Evolutionary conservation across 768 basidiomycete genomes (phyloP).

Genomic region (Sutorius australiensis): DNA sequence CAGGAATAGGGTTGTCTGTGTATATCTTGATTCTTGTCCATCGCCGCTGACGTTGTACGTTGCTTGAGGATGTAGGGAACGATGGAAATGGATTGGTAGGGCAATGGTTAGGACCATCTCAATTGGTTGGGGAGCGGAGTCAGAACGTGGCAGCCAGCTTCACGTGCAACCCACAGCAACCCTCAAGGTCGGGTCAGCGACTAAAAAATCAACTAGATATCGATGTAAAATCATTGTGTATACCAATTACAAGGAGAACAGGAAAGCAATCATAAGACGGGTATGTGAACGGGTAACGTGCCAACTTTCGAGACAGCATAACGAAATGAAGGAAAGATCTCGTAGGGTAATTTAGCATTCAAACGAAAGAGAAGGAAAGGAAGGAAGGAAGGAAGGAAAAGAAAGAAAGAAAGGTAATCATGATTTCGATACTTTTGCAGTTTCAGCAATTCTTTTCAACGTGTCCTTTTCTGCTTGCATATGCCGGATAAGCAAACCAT

Average conservation of each 20-base stretch:
- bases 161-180: constrained; percentile 23
- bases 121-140: constrained; percentile 31
- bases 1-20: constrained; percentile 62
- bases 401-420: constrained; percentile 12
- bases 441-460: constrained; percentile 68
- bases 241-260: constrained; percentile 26
- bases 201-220: constrained; percentile 15
- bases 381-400: background rate
- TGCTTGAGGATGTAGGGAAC: constrained; percentile 10
- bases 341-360: constrained; percentile 9
- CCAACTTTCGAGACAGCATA: constrained; percentile 6
- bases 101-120: constrained; percentile 18
- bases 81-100: constrained; percentile 7
- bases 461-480: constrained; percentile 81
- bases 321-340: background rate
- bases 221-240: constrained; percentile 17
- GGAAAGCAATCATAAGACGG: constrained; percentile 19
- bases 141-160: constrained; percentile 27
- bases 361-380: background rate
- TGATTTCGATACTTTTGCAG: constrained; percentile 33
- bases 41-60: constrained; percentile 13
- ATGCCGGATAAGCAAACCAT: constrained; percentile 78
- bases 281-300: constrained; percentile 25
- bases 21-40: constrained; percentile 27
- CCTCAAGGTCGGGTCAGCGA: background rate